Conservation (phyloP, 2,329 filamentous ascomycete species). For the Aquanectria penicillioides region DNA sequence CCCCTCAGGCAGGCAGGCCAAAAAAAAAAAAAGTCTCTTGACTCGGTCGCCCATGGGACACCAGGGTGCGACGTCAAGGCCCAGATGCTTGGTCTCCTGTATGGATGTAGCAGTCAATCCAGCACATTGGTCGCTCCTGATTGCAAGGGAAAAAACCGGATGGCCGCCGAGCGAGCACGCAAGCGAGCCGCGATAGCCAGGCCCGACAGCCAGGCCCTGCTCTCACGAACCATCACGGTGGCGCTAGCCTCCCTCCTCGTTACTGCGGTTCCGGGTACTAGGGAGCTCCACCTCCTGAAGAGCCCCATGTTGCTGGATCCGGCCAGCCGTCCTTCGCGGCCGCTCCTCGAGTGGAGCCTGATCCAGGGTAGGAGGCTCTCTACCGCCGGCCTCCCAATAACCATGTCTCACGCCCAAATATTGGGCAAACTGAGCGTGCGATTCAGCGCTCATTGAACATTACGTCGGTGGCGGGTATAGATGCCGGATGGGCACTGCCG, state of each 20-base stretch:
- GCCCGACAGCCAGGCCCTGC: slow-evolving; percentile 24
- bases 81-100: slow-evolving; percentile 20
- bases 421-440: slow-evolving; percentile 26
- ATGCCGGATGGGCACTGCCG: slow-evolving; percentile 38
- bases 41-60: slow-evolving; percentile 26
- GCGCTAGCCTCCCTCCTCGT: slow-evolving; percentile 29
- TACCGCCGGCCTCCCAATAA: slow-evolving; percentile 27
- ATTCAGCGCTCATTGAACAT: slow-evolving; percentile 32
- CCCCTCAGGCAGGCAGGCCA: neutral
- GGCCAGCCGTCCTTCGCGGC: slow-evolving; percentile 26
- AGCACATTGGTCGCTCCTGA: slow-evolving; percentile 22
- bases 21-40: slow-evolving; percentile 27
- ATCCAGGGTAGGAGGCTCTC: slow-evolving; percentile 12
- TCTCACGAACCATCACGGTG: slow-evolving; percentile 37
- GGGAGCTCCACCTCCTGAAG: slow-evolving; percentile 34
- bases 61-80: slow-evolving; percentile 8
- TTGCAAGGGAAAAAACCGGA: slow-evolving; percentile 27
- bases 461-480: slow-evolving; percentile 42
- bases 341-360: slow-evolving; percentile 20
- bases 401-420: slow-evolving; percentile 29
- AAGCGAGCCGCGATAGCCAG: slow-evolving; percentile 43
- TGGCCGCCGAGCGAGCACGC: slow-evolving; percentile 32
- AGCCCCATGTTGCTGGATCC: slow-evolving; percentile 38
- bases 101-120: slow-evolving; percentile 5
- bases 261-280: slow-evolving; percentile 31